These are phyloP conservation scores for Kwoniella shandongensis DNA, from an alignment of 768 basidiomycete species.

Conservation along the genomic window DNA sequence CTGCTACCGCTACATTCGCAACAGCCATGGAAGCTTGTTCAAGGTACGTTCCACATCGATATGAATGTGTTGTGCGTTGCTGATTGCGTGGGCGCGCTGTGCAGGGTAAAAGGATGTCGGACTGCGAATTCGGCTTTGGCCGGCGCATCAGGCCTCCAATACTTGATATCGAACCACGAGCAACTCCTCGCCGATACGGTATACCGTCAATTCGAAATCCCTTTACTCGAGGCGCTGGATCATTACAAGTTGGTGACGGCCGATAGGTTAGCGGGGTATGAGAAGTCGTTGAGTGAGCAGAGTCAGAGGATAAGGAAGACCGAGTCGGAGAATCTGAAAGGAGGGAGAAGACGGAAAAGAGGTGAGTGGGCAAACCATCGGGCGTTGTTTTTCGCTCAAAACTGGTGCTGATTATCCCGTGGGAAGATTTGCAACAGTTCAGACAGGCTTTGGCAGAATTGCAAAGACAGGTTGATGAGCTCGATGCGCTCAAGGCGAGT, in stretches of 20 bases:
- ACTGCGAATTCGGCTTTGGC: conserved; percentile 66
- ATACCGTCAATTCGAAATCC: conserved; percentile 84
- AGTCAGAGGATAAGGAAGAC: conserved; percentile 80
- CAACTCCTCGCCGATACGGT: conserved; percentile 83
- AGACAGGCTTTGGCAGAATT: conserved; percentile 75
- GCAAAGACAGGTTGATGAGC: conserved; percentile 85
- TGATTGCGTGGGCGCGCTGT: conserved; percentile 56
- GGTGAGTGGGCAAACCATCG: conserved; percentile 59
- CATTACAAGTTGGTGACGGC: conserved; percentile 60
- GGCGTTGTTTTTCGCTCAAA: conserved; percentile 2
- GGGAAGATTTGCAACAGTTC: conserved; percentile 78
- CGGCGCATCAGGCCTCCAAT: conserved; percentile 82
- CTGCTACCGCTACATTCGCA: conserved; percentile 79
- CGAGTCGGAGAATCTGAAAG: conserved; percentile 77
- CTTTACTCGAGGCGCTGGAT: conserved; percentile 79
- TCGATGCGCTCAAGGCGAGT: conserved; percentile 76
- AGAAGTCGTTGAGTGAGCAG: conserved; percentile 76
- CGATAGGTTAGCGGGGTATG: conserved; percentile 81
- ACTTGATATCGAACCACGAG: conserved; percentile 89
- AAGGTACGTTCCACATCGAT: conserved; percentile 62
- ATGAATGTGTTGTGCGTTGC: conserved; percentile 51
- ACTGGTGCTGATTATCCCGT: background rate
- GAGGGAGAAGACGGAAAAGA: conserved; percentile 66
- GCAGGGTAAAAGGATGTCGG: conserved; percentile 46
- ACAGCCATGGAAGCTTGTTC: conserved; percentile 82